Evolutionary conservation across 805 yeast species (phyloP), one percentile per base, ranked within the genome.

Genomic region (Yarrowia deformans): DNA sequence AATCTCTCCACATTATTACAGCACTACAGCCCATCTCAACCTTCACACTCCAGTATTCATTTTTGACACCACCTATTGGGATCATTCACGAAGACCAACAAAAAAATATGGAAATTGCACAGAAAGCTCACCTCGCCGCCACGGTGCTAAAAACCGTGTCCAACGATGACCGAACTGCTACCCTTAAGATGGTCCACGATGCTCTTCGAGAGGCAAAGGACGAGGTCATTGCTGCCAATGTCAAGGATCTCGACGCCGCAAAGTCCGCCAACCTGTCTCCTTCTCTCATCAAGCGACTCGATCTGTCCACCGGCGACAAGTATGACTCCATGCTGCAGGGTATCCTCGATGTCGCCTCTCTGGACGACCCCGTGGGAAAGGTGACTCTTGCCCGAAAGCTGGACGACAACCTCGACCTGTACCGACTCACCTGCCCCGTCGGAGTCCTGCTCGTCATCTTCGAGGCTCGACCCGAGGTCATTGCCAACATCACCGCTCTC

Each of bases 391-490:
- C 96, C 45, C 87, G 89, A 52, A 87, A 91, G 77, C 82, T 95
- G 40, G 99, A 95, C 77, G 97, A 92, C 68, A 96, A 91, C n/a
- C 84, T 95, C 72, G 89, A 87, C 64, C 81, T 95, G 70, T 90
- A 87, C 78, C 83, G 97, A 76, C 84, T 94, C 13, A 89, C 97
- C 6, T 90, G 97, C 35, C 99, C 99, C 14, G 93, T 95, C 6
- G 99, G 99, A 19, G 98, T 92, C 0, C 79, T 95, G 55, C 82
- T 95, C 71, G 93, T 95, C 56, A 96, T 95, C 69, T 95, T 95
- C 78, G 99, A 95, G 79, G 87, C 97, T 39, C 86, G 99, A 75
- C 99, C 99, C 46, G 99, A 95, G 78, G 99, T 95, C 12, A 95
- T 95, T 81, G 99, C 99, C 68, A 96, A 95, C 77, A 95, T 95